These are phyloP conservation scores for Globisporangium recalcitrans DNA, from an alignment of 352 stramenopile genomes.

Conservation along the genomic window DNA sequence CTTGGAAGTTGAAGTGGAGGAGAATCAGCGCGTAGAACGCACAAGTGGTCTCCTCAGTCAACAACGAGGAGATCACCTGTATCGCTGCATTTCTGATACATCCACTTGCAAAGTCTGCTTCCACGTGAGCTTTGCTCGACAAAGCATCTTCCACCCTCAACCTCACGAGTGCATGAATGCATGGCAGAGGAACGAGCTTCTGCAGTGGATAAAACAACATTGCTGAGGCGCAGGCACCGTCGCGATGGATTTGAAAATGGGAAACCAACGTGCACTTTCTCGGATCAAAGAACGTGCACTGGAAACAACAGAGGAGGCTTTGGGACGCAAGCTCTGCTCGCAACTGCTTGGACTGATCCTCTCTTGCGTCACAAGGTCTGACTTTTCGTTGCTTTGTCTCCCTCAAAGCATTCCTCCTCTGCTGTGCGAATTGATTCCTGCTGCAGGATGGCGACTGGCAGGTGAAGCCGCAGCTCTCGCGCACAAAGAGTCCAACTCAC, in stretches of 20 bases:
- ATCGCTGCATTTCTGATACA: not conserved
- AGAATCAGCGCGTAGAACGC: not conserved
- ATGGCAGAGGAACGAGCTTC: not conserved
- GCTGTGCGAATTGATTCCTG: too few relatives aligned
- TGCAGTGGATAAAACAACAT: too few relatives aligned
- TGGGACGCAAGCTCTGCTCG: too few relatives aligned
- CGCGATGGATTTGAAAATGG: not conserved
- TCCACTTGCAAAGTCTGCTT: not conserved
- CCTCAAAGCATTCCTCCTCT: not conserved
- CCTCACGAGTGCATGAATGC: not conserved
- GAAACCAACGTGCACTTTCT: not conserved
- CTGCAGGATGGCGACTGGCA: not conserved
- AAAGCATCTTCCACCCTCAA: not conserved
- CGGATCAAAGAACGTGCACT: not conserved
- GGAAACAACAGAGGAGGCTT: not conserved
- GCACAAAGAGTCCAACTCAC: not conserved
- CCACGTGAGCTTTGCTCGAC: not conserved
- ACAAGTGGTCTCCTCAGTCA: not conserved
- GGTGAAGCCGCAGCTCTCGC: not conserved
- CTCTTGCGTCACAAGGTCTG: not conserved
- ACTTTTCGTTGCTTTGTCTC: not conserved
- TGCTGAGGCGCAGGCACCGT: not conserved
- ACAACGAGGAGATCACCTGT: not conserved
- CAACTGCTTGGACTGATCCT: too few relatives aligned
- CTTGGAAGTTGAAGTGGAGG: not conserved